These are phyloP conservation scores for Vitis cinerea DNA, from an alignment of 164 flowering plant species.

Conservation along the genomic window DNA sequence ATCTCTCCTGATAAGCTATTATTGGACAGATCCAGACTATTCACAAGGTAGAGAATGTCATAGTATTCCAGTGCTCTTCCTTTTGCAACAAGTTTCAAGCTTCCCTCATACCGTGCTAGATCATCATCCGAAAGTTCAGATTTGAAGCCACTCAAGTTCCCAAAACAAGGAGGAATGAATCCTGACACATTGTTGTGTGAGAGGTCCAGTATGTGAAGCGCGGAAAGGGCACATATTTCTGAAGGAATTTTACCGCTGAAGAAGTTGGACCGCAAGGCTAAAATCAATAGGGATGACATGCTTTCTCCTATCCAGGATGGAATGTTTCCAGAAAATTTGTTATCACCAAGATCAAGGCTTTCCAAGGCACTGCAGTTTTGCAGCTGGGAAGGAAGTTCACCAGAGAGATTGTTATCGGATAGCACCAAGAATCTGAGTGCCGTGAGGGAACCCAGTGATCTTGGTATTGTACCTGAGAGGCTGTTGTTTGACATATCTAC, in stretches of 20 bases:
- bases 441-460: slow-evolving; percentile 15
- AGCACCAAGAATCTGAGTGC: neutral
- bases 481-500: slow-evolving; percentile 19
- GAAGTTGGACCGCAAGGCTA: slow-evolving; percentile 4
- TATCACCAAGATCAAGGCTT: slow-evolving; percentile 11
- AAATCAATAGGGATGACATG: neutral
- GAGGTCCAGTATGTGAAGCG: slow-evolving; percentile 8
- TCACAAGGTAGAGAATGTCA: slow-evolving; percentile 8
- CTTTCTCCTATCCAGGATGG: slow-evolving; percentile 6
- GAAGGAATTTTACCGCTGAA: slow-evolving; percentile 11
- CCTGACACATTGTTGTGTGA: too few relatives aligned
- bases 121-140: neutral
- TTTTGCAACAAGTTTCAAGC: neutral
- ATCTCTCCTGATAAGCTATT: slow-evolving; percentile 28
- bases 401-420: slow-evolving; percentile 6
- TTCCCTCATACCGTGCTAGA: slow-evolving; percentile 1
- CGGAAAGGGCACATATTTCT: slow-evolving; percentile 5
- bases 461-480: slow-evolving; percentile 22
- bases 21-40: slow-evolving; percentile 33
- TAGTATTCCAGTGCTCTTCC: slow-evolving; percentile 3
- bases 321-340: slow-evolving; percentile 10
- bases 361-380: neutral
- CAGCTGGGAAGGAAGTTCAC: slow-evolving; percentile 14
- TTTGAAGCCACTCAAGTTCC: slow-evolving; percentile 1
- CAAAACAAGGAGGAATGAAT: too few relatives aligned